A percentile compares a stretch with the other conserved stretches of the same genome.
Conservation (phyloP, 148 eudicot species). For the Arbutus unedo region DNA sequence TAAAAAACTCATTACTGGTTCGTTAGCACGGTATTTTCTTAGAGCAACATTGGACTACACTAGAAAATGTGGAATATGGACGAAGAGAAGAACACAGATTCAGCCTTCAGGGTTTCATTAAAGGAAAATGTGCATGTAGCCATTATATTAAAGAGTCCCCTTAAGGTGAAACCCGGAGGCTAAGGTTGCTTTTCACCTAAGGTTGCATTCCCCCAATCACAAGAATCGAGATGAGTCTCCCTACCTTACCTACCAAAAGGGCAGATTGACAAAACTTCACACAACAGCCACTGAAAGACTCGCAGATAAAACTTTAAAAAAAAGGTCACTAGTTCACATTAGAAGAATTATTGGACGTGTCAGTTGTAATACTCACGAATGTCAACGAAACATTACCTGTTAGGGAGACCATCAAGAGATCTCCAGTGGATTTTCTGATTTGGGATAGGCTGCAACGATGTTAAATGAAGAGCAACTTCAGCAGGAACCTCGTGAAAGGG, state of each 20-base stretch:
- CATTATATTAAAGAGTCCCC: not conserved
- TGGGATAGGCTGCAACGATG: conserved; percentile 67
- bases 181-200: not conserved
- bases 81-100: not conserved
- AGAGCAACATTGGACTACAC: not conserved
- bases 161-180: not conserved
- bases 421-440: conserved; percentile 98
- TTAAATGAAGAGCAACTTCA: conserved; percentile 7
- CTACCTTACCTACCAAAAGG: not conserved
- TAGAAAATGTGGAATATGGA: not conserved
- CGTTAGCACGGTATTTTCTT: not conserved
- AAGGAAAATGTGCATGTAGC: not conserved
- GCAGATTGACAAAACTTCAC: not conserved
- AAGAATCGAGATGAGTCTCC: not conserved
- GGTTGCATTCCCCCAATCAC: not conserved
- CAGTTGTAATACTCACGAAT: not conserved
- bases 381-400: conserved; percentile 44
- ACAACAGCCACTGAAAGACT: not conserved
- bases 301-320: not conserved
- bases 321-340: not conserved
- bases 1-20: not conserved
- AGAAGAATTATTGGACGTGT: not conserved
- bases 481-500: not conserved
- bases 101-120: not conserved
- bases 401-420: conserved; percentile 92